These are phyloP conservation scores for Hylodesmum podocarpum DNA, from an alignment of 306 rosid genomes.

Conservation along the genomic window DNA sequence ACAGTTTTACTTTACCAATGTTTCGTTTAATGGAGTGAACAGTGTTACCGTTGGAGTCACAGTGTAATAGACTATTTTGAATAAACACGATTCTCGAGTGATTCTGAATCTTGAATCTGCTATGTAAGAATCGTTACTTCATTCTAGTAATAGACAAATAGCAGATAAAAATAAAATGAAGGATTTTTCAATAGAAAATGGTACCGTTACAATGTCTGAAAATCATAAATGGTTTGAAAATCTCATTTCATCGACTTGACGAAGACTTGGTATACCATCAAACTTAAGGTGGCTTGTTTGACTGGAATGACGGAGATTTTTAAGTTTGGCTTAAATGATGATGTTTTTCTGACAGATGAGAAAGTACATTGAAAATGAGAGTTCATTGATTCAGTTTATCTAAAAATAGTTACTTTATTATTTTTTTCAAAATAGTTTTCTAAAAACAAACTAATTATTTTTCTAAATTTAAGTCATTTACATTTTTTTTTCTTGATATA, in stretches of 20 bases:
- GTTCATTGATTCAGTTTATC: too few species aligned
- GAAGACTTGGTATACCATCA: too few species aligned
- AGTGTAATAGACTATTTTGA: too few species aligned
- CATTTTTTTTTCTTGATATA: too few species aligned
- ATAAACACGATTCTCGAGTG: background rate
- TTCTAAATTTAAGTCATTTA: too few species aligned
- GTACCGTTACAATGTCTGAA: background rate
- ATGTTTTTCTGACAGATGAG: too few species aligned
- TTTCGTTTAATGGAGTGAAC: background rate
- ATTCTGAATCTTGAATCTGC: background rate
- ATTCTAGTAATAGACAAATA: background rate
- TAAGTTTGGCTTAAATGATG: background rate
- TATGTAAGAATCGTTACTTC: background rate
- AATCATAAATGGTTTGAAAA: background rate
- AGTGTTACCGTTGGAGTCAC: background rate
- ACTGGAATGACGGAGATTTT: background rate
- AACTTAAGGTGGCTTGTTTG: too few species aligned
- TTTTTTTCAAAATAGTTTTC: too few species aligned
- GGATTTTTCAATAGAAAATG: background rate
- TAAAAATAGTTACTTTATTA: too few species aligned
- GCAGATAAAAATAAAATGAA: too few species aligned
- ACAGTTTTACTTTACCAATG: background rate
- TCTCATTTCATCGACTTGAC: background rate
- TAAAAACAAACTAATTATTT: too few species aligned
- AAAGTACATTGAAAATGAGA: too few species aligned